Base-by-base conservation (phyloP, 2,329 filamentous ascomycete species). In the Fusarium sp. region DNA sequence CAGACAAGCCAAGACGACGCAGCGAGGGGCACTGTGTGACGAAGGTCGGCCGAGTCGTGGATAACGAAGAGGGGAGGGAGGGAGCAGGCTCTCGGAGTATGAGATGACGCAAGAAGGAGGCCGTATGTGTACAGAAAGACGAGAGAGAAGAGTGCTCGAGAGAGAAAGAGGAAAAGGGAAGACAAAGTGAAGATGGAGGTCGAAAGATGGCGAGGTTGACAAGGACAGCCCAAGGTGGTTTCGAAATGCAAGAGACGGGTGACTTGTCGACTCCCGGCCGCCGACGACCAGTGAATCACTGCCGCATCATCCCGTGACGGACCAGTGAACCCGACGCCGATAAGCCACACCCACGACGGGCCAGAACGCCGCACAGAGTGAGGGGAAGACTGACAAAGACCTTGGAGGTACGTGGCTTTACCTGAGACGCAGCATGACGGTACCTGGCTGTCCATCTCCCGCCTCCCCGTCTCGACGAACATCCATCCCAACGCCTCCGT, bases 261-360 rank as follows among this genome's bases (percentile, higher is more conserved):
- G 69, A 75, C 70, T 71, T 75, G 73, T 71, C 65, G 61, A 67
- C 52, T 63, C 55, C 55, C 65, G 62, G 65, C 44, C 65, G 43
- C 66, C 71, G 58, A 65, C 43, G 43, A 46, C 73, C 73, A 75
- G 72, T 75, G 73, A 76, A 70, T 76, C 74, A 76, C 73, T 69
- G 73, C 75, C 71, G 73, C 75, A 76, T 76, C 74, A 76, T 76
- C 70, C 74, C 74, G 74, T 75, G 66, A 76, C 62, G 48, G 55
- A 60, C 66, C 66, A 76, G 62, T 71, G 70, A 73, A 66, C 31
- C 67, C 61, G 66, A 73, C 62, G 46, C 65, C 58, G 72, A 75
- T 76, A 73, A 75, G 74, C 73, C 74, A 76, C 70, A 74, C 28
- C 62, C 53, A 50, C 60, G 46, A 46, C 50, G 39, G 11, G 7